These are phyloP conservation scores for Malassezia yamatoensis DNA, from an alignment of 1,284 basidiomycete genomes.

Conservation along the genomic window DNA sequence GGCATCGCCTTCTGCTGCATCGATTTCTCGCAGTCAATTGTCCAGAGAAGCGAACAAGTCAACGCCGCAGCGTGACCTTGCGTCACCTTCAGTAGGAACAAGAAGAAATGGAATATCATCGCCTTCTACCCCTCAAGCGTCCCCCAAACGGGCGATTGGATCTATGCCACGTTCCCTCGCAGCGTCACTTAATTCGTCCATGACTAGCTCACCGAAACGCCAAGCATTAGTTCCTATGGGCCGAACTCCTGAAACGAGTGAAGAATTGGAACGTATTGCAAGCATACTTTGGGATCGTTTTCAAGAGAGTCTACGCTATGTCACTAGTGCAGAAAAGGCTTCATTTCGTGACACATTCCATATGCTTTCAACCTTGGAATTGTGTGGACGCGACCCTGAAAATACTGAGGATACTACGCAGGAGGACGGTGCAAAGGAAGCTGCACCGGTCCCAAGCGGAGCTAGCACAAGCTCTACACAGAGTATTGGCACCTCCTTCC, in stretches of 20 bases:
- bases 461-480: not conserved
- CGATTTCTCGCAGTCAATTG: no score
- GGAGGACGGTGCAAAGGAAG: slow-evolving; percentile 2
- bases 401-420: slow-evolving; percentile 18
- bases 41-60: no score
- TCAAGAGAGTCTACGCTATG: slow-evolving; percentile 34
- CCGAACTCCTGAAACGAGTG: slow-evolving; percentile 19
- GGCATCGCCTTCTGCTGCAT: no score
- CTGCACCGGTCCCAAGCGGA: not conserved
- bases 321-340: slow-evolving; percentile 22
- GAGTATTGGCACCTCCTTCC: not conserved
- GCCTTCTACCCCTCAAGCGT: no score
- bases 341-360: slow-evolving; percentile 30
- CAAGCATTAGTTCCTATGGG: slow-evolving; percentile 5
- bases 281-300: slow-evolving; percentile 33
- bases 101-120: no score
- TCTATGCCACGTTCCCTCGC: no score
- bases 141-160: no score
- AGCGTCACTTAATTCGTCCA: no score
- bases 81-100: not conserved
- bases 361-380: slow-evolving; percentile 17
- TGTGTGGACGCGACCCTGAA: slow-evolving; percentile 25
- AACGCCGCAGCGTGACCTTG: not conserved
- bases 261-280: slow-evolving; percentile 34
- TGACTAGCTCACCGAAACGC: not conserved